phyloP scores from a whole-genome alignment of 768 basidiomycete species.

The Rubroboletus satanas region DNA sequence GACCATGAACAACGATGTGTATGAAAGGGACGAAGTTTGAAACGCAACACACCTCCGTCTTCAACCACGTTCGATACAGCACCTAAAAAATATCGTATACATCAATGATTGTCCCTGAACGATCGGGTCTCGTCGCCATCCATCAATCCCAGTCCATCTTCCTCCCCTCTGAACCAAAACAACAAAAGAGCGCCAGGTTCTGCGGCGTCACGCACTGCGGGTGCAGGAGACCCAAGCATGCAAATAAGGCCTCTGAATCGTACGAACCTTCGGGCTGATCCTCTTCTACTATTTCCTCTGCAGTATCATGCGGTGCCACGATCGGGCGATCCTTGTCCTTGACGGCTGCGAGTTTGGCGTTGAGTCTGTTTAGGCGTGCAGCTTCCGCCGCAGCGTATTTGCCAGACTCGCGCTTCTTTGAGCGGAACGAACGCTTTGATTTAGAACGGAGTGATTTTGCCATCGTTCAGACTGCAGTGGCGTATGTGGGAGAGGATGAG shows the following conservation, averaged over 20 bases:
- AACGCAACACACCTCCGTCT: conserved; percentile 22
- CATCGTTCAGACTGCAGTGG: conserved; percentile 35
- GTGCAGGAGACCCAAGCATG: conserved; percentile 57
- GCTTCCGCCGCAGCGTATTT: conserved; percentile 77
- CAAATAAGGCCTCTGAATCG: conserved; percentile 20
- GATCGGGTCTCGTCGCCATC: background rate
- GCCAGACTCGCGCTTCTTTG: conserved; percentile 70
- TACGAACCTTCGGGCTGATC: conserved; percentile 56
- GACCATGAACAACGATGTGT: conserved; percentile 5
- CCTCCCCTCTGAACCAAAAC: background rate
- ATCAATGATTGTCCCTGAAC: conserved; percentile 14
- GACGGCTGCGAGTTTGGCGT: conserved; percentile 57
- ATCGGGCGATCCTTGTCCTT: conserved; percentile 33
- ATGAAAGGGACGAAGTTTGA: background rate
- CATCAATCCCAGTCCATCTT: background rate
- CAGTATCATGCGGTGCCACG: conserved; percentile 22
- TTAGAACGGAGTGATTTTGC: conserved; percentile 84
- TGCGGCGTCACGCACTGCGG: conserved; percentile 38
- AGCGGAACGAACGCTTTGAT: conserved; percentile 71
- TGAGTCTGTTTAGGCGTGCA: conserved; percentile 69
- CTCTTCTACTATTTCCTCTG: conserved; percentile 34
- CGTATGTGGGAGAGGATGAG: background rate
- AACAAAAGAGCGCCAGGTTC: conserved; percentile 35
- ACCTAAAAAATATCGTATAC: conserved; percentile 14
- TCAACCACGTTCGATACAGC: conserved; percentile 6